These are phyloP conservation scores for Ceratonia siliqua DNA, from an alignment of 306 rosid species.

Conservation along the genomic window DNA sequence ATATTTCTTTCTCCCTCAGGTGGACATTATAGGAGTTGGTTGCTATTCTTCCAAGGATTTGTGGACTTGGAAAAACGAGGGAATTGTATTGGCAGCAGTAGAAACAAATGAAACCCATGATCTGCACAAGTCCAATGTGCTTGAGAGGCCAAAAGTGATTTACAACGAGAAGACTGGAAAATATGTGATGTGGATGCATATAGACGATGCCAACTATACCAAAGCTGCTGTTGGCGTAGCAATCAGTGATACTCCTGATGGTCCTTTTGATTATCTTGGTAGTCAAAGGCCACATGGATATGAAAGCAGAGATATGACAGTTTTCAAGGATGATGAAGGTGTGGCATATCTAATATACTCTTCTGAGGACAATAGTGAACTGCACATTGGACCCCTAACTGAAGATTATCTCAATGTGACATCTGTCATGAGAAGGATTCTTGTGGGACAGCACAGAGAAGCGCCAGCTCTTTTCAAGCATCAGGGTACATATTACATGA, in stretches of 20 bases:
- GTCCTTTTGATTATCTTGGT: conserved; percentile 78
- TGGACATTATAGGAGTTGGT: conserved; percentile 92
- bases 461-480: conserved; percentile 91
- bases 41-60: conserved; percentile 94
- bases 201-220: conserved; percentile 85
- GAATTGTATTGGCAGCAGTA: conserved; percentile 76
- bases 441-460: conserved; percentile 88
- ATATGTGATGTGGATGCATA: conserved; percentile 98
- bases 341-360: conserved; percentile 84
- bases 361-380: conserved; percentile 79
- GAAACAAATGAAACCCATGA: conserved; percentile 74
- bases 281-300: conserved; percentile 85
- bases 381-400: conserved; percentile 76
- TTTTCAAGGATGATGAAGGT: conserved; percentile 87
- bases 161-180: conserved; percentile 75
- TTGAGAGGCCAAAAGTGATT: conserved; percentile 94
- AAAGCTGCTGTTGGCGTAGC: conserved; percentile 87
- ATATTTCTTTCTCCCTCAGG: conserved; percentile 46
- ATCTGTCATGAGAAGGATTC: conserved; percentile 55
- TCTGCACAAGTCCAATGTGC: conserved; percentile 82
- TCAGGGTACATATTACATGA: conserved; percentile 85
- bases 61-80: conserved; percentile 94
- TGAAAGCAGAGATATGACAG: conserved; percentile 90
- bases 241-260: conserved; percentile 70
- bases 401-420: conserved; percentile 73